Base-by-base conservation (phyloP, 148 eudicot species). In the Heliamphora exappendiculata region DNA sequence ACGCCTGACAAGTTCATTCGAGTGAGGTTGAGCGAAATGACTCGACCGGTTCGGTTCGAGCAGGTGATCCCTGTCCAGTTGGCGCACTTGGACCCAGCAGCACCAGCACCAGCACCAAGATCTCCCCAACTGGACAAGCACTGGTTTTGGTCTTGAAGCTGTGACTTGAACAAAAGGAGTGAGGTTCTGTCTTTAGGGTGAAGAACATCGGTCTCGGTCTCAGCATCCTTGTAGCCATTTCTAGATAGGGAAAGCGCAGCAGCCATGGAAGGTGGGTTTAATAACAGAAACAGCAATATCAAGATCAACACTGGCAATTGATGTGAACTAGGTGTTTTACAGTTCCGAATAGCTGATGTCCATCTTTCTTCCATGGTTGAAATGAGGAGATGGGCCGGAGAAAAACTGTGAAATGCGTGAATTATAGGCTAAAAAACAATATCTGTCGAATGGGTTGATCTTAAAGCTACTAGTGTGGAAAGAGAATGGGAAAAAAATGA, bases 1-100 rank as follows among this genome's bases (percentile, higher is more conserved):
- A 41, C 54, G n/a, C 98, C 97, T 4, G 89, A 84, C 80, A 94
- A 82, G 80, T 75, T 86, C 82, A 90, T 81, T 29, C 79, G 77
- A 54, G 90, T 76, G 69, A 95, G 88, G 83, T 89, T 81, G 50
- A 95, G 76, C 19, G 87, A 76, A 31, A 82, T 77, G 67, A 91
- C 90, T 71, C 92, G 83, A 9, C 94, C 91, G 51, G 90, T 85
- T 77, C 47, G 76, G 73, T 80, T 84, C 14, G 85, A 88, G 78
- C 89, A 80, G 6, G 79, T 60, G 59, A 87, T 36, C 20, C 96
- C 91, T 4, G 81, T 79, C 89, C 91, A 91, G 59, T 78, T 86
- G 50, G 77, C 33, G 83, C 91, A 89, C 39, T 72, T 79, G 20
- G 87, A 83, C 76, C 89, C 89, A 36, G 64, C 66, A 44, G 28